phyloP scores from a whole-genome alignment of 1,284 basidiomycete species.

The Phylloporus sp. region DNA sequence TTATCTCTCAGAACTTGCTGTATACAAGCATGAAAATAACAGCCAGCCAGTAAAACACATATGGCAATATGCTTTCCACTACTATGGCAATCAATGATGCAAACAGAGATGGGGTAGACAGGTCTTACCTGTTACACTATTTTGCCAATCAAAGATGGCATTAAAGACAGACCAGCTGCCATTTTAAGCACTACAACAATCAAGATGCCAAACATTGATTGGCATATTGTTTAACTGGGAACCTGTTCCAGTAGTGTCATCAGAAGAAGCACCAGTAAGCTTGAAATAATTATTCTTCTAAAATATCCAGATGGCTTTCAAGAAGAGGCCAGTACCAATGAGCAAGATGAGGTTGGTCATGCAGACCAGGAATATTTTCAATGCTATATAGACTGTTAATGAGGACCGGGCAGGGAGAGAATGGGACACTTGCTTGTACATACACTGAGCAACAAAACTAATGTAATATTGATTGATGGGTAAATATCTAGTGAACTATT shows the following conservation, averaged over 20 bases:
- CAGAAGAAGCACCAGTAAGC: constrained; percentile 76
- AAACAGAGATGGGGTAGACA: neutral
- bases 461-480: too few relatives aligned
- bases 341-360: constrained; percentile 91
- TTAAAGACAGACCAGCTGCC: constrained; percentile 77
- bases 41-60: constrained; percentile 82
- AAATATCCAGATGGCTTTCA: constrained; percentile 72
- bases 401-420: neutral
- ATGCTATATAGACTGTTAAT: constrained; percentile 44
- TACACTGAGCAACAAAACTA: too few relatives aligned
- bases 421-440: constrained; percentile 53
- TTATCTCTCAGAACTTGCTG: constrained; percentile 71
- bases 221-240: constrained; percentile 82
- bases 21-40: constrained; percentile 65
- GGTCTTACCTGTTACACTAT: constrained; percentile 59
- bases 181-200: constrained; percentile 76
- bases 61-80: constrained; percentile 73
- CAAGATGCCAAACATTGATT: constrained; percentile 86
- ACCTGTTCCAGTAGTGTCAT: constrained; percentile 79
- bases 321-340: constrained; percentile 90
- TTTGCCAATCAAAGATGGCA: constrained; percentile 79
- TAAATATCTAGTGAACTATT: too few relatives aligned
- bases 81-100: neutral
- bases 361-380: constrained; percentile 82
- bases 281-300: constrained; percentile 69